Conservation (phyloP, 2,329 filamentous ascomycete species). For the Endoconidiophora laricicola region DNA sequence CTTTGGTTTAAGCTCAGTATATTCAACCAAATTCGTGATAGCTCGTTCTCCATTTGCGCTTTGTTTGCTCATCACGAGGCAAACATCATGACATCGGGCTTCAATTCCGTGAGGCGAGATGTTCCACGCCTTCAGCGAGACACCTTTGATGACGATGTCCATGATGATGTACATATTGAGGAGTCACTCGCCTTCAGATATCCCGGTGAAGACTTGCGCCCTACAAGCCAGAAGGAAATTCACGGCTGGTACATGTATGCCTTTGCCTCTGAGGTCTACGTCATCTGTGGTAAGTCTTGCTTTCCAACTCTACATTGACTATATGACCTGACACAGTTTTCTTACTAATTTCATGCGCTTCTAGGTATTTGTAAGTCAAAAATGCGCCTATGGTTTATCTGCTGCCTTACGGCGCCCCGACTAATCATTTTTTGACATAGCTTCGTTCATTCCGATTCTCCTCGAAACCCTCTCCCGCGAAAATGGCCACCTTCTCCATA, state of each 20-base stretch:
- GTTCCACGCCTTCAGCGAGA: background rate
- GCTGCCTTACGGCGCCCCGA: background rate
- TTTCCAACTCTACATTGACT: background rate
- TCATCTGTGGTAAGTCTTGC: conserved; percentile 57
- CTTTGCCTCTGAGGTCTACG: conserved; percentile 92
- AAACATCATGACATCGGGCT: too few species aligned
- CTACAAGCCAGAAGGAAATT: conserved; percentile 75
- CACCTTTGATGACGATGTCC: background rate
- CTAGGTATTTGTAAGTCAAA: conserved; percentile 19
- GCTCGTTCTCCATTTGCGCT: background rate
- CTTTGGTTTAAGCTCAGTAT: background rate
- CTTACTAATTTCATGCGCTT: conserved; percentile 5
- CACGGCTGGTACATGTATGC: conserved; percentile 91
- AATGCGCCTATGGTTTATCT: background rate
- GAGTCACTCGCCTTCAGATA: conserved; percentile 34
- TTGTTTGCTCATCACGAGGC: background rate
- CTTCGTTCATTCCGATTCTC: conserved; percentile 88
- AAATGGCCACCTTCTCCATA: conserved; percentile 70
- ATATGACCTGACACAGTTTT: background rate
- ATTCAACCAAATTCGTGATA: background rate
- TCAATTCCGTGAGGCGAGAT: background rate
- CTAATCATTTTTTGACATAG: conserved; percentile 25
- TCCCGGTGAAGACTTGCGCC: conserved; percentile 69
- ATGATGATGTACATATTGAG: background rate
- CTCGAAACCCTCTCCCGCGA: conserved; percentile 87